phyloP scores from a whole-genome alignment of 2,329 filamentous ascomycete species.

The Fusarium guadeloupense region DNA sequence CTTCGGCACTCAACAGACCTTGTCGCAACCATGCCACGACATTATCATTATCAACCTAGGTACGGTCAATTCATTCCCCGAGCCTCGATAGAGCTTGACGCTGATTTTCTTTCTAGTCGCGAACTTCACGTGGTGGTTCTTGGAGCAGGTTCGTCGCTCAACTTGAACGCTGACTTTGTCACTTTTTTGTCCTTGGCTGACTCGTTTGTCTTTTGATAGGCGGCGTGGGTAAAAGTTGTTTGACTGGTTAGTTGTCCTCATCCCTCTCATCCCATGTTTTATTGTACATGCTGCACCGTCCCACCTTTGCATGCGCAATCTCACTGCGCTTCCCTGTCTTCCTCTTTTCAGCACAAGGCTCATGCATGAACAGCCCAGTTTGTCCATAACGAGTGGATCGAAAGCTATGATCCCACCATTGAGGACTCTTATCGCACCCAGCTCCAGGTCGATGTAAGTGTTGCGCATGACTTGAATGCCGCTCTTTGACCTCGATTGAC shows the following conservation, averaged over 20 bases:
- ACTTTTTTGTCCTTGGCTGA: constrained; percentile 42
- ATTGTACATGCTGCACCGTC: constrained; percentile 12
- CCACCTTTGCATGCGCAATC: constrained; percentile 22
- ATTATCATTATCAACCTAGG: constrained; percentile 44
- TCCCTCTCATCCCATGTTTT: constrained; percentile 22
- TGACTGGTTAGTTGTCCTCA: constrained; percentile 72
- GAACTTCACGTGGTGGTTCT: constrained; percentile 87
- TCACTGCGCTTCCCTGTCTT: constrained; percentile 24
- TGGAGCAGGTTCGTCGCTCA: constrained; percentile 71
- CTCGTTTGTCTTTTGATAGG: constrained; percentile 58
- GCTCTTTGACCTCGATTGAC: constrained; percentile 34
- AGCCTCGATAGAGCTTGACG: not conserved
- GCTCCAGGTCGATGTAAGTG: constrained; percentile 82
- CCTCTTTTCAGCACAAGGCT: constrained; percentile 27
- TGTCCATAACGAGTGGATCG: constrained; percentile 93
- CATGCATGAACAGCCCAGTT: constrained; percentile 74
- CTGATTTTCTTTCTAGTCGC: constrained; percentile 59
- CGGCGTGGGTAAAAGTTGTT: constrained; percentile 91
- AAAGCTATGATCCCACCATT: constrained; percentile 83
- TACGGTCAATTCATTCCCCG: constrained; percentile 12
- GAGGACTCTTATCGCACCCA: constrained; percentile 81
- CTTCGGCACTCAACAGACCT: constrained; percentile 12
- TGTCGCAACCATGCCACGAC: constrained; percentile 41
- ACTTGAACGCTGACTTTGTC: not conserved
- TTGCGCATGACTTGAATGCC: constrained; percentile 7